Evolutionary conservation across 345 rosid species (phyloP).

Genomic region (Brassica nigra): DNA sequence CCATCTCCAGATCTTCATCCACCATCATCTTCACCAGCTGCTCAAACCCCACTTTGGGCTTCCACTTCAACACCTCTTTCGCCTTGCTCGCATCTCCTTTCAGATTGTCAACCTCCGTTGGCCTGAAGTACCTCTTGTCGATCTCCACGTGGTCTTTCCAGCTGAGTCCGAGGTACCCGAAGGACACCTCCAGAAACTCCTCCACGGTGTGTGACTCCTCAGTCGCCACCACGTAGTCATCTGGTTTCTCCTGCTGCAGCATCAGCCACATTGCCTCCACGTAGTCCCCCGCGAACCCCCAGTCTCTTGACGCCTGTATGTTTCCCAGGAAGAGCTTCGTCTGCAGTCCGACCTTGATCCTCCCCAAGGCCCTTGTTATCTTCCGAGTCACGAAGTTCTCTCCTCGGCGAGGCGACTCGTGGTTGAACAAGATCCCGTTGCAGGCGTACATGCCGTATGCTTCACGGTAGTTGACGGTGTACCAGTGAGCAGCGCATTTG

Average conservation of each 20-base stretch:
- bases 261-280: constrained; percentile 96
- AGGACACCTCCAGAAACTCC: constrained; percentile 79
- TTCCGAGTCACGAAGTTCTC: constrained; percentile 90
- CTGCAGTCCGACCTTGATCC: constrained; percentile 81
- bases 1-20: constrained; percentile 73
- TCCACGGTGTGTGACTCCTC: constrained; percentile 89
- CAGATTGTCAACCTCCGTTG: constrained; percentile 61
- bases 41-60: constrained; percentile 78
- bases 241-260: constrained; percentile 86
- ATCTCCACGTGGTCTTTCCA: constrained; percentile 63
- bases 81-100: constrained; percentile 59
- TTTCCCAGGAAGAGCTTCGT: constrained; percentile 75
- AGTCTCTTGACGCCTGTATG: constrained; percentile 78
- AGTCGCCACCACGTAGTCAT: constrained; percentile 85
- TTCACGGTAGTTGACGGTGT: constrained; percentile 82
- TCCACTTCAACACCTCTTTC: constrained; percentile 60
- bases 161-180: constrained; percentile 60
- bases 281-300: constrained; percentile 94
- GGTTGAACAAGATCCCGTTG: constrained; percentile 89
- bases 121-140: constrained; percentile 59
- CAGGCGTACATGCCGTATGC: constrained; percentile 86
- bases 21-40: constrained; percentile 95
- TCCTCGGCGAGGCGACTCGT: constrained; percentile 81
- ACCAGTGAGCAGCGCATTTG: constrained; percentile 89
- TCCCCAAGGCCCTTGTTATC: constrained; percentile 79